Conservation (phyloP, 352 stramenopile species). For the Globisporangium parvum region DNA sequence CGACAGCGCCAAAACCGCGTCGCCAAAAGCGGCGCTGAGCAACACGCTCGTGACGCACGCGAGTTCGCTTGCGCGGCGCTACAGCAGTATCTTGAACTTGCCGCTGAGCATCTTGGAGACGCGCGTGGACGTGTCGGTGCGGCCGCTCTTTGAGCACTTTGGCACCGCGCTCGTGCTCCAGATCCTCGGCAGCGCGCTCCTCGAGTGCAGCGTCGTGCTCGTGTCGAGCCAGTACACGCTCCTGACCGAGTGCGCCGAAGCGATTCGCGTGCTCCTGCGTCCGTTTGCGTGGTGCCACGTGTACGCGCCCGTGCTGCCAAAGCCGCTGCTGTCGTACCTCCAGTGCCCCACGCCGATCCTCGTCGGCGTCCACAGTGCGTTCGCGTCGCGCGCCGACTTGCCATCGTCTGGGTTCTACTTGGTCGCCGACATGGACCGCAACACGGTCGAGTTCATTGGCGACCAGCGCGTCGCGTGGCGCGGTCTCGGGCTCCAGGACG, state of each 20-base stretch:
- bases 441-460: slow-evolving; percentile 65
- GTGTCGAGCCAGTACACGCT: slow-evolving; percentile 79
- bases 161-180: slow-evolving; percentile 60
- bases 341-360: slow-evolving; percentile 89
- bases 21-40: slow-evolving; percentile 15
- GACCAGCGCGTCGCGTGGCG: slow-evolving; percentile 52
- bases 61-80: slow-evolving; percentile 22
- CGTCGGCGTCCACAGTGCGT: slow-evolving; percentile 75
- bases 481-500: slow-evolving; percentile 40
- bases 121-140: slow-evolving; percentile 60
- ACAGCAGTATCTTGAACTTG: slow-evolving; percentile 37
- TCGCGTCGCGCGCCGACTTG: slow-evolving; percentile 48
- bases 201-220: slow-evolving; percentile 87
- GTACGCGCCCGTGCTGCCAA: slow-evolving; percentile 82
- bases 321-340: slow-evolving; percentile 81
- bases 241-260: slow-evolving; percentile 76
- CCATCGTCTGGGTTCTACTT: slow-evolving; percentile 66
- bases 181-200: slow-evolving; percentile 70
- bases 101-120: slow-evolving; percentile 37
- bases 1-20: slow-evolving; percentile 7
- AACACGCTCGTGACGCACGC: slow-evolving; percentile 23
- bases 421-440: slow-evolving; percentile 66
- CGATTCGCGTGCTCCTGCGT: slow-evolving; percentile 77
- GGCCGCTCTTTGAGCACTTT: slow-evolving; percentile 64
- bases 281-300: slow-evolving; percentile 89